These are phyloP conservation scores for Grosmannia serpens DNA, from an alignment of 2,329 filamentous ascomycete genomes.

Conservation along the genomic window DNA sequence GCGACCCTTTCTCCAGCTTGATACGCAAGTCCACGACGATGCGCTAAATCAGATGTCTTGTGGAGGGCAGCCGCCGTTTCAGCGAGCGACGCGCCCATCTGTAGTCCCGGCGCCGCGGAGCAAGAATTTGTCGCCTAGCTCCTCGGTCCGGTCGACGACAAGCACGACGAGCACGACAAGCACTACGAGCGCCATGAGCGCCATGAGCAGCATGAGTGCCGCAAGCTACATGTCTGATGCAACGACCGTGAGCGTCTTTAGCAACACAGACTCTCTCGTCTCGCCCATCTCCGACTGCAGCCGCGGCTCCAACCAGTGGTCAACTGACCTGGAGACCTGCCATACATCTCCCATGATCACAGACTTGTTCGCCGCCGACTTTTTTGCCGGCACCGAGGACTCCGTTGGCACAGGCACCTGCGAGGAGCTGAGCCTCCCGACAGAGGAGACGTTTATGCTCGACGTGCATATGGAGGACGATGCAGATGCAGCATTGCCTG, in stretches of 20 bases:
- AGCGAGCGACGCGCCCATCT: conserved; percentile 14
- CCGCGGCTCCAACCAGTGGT: conserved; percentile 25
- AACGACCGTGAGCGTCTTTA: conserved; percentile 17
- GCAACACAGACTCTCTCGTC: conserved; percentile 23
- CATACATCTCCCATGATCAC: conserved; percentile 34
- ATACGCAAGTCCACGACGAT: conserved; percentile 23
- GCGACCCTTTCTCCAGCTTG: conserved; percentile 26
- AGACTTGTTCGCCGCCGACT: conserved; percentile 19
- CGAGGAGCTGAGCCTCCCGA: neutral
- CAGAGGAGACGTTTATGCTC: neutral
- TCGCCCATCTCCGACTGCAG: conserved; percentile 37
- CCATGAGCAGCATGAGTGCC: conserved; percentile 11
- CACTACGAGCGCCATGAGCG: conserved; percentile 3
- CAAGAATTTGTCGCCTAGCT: conserved; percentile 34
- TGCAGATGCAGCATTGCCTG: neutral
- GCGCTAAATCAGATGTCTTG: conserved; percentile 15
- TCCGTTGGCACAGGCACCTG: neutral
- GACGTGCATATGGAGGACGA: neutral
- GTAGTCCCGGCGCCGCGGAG: conserved; percentile 19
- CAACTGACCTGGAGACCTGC: conserved; percentile 28
- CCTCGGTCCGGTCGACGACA: conserved; percentile 34
- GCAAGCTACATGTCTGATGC: conserved; percentile 16
- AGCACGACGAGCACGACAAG: conserved; percentile 23
- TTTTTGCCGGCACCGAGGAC: conserved; percentile 7
- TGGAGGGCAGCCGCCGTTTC: neutral